Evolutionary conservation across 805 yeast genomes (phyloP).

Genomic region (Clavispora vitiphila): DNA sequence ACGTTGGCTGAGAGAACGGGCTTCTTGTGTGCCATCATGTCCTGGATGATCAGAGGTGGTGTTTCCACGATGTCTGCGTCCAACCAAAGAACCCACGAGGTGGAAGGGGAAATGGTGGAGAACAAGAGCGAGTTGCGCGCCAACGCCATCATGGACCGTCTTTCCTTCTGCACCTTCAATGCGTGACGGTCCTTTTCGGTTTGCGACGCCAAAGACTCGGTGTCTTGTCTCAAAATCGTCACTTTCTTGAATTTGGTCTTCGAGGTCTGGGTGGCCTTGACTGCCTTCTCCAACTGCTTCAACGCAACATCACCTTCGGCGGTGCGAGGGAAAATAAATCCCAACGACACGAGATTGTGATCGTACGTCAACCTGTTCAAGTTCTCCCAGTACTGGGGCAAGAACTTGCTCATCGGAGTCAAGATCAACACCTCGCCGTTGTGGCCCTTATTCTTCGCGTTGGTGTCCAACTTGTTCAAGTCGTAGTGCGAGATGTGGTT

Average conservation of each 20-base stretch:
- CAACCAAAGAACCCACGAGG: conserved; percentile 95
- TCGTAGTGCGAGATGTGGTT: conserved; percentile 81
- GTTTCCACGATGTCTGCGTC: conserved; percentile 94
- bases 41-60: conserved; percentile 78
- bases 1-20: conserved; percentile 91
- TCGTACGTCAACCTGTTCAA: conserved; percentile 73
- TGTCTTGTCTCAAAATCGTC: conserved; percentile 87
- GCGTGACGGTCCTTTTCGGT: conserved; percentile 90
- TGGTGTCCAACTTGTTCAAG: conserved; percentile 70
- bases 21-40: conserved; percentile 76
- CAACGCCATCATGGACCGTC: conserved; percentile 87
- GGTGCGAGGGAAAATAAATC: conserved; percentile 85
- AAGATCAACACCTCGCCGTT: conserved; percentile 80
- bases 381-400: conserved; percentile 85
- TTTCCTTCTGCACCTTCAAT: conserved; percentile 73
- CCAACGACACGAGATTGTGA: conserved; percentile 77
- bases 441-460: conserved; percentile 67
- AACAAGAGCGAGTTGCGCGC: conserved; percentile 90
- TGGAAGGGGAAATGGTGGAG: conserved; percentile 82
- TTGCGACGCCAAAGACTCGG: conserved; percentile 69
- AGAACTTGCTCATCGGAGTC: conserved; percentile 86
- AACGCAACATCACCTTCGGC: conserved; percentile 78
- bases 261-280: conserved; percentile 64
- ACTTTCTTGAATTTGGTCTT: conserved; percentile 72
- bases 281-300: conserved; percentile 64